A percentile compares a stretch with the other conserved stretches of the same genome.
These are phyloP conservation scores for Selaginella tamariscina DNA, from an alignment of 75 land plant species.

Conservation along the genomic window DNA sequence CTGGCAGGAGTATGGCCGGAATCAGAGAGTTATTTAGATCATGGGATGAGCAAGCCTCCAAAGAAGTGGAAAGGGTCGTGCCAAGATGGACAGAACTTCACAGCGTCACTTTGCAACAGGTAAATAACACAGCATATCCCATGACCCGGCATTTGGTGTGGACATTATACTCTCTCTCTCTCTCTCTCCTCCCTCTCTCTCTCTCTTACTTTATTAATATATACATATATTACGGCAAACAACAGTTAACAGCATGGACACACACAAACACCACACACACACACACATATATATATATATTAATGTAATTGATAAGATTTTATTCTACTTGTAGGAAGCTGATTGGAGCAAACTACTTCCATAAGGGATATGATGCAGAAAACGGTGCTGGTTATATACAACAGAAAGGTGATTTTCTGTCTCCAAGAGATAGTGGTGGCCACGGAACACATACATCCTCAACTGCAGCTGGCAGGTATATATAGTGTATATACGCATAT, in stretches of 20 bases:
- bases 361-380: background rate
- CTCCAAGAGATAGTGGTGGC: constrained; percentile 32
- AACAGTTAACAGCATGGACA: too few species aligned
- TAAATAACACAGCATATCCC: too few species aligned
- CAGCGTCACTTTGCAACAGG: constrained; percentile 3
- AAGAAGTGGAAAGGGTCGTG: constrained; percentile 1
- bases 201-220: too few species aligned
- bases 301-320: too few species aligned
- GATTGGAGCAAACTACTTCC: constrained; percentile 1
- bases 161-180: too few species aligned
- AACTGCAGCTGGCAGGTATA: constrained; percentile 41
- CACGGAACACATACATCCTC: constrained; percentile 66
- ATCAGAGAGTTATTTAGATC: background rate
- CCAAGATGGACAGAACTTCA: background rate
- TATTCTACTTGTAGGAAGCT: background rate
- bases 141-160: too few species aligned
- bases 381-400: too few species aligned
- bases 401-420: constrained; percentile 5
- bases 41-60: background rate
- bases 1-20: constrained; percentile 9
- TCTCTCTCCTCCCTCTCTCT: too few species aligned
- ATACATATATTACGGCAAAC: too few species aligned
- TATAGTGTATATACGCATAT: background rate
- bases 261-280: too few species aligned
- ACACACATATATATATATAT: too few species aligned